Evolutionary conservation across 2,329 filamentous ascomycete genomes (phyloP), one percentile per base, ranked within the genome.

Genomic region (Trichoderma koningii): DNA sequence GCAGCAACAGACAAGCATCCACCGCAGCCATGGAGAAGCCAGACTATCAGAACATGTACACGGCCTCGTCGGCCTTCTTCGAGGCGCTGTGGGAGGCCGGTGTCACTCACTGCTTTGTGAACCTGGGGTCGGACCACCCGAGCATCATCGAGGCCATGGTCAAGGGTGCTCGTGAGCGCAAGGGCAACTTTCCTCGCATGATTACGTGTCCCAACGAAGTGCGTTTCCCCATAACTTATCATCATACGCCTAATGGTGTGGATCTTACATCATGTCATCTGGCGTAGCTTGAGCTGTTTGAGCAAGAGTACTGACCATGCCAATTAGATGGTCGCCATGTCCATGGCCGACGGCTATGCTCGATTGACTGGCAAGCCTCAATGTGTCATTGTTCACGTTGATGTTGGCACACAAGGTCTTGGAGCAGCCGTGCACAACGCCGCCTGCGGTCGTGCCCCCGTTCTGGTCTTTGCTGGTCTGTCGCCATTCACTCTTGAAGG

Each of bases 171-270:
- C 85, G 85, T 64, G 88, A 91, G 71, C 85, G 83, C 68, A 82
- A 81, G 60, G 85, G 80, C 42, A 80, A 84, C 19, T 92, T 92
- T 66, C 90, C 90, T 2, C 83, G 81, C 63, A 89, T 93, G 67
- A 89, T 93, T 64, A 93, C 90, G 26, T 93, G 90, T 72, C 90
- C 90, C 0, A 92, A 92, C 69, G 90, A 93, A 83, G 89, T 90
- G 79, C 15, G 68, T 34, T 9, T 6, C 21, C 23, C 5, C 34
- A 30, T 51, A 42, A n/a, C 9, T 26, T 30, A 17, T 38, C 48
- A 30, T 19, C 23, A 17, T 21, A 34, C 14, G 10, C 14, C 9
- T 5, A 0, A 1, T 4, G 34, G 14, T 14, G 34, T 38, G 12
- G 12, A 38, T 14, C 34, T 3, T 38, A 38, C 34, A 14, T 52